Base-by-base conservation (phyloP, 768 basidiomycete genomes). In the Boletus bicolor region DNA sequence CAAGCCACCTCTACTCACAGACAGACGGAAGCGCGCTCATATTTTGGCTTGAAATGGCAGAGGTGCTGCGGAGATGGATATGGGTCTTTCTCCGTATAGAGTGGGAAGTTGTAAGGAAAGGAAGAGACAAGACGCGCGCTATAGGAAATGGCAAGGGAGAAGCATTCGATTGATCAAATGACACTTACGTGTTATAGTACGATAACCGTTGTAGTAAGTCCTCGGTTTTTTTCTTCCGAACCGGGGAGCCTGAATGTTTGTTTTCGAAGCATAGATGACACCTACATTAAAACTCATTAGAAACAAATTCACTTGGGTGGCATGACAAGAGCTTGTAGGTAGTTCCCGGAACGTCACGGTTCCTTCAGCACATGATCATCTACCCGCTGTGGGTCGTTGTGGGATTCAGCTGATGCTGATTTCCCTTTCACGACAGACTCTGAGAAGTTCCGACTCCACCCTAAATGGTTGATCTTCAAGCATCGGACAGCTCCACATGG, bases 31-130 rank as follows among this genome's bases (percentile, higher is more conserved):
- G 88, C 63, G 75, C 81, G 17, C 79, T 88, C 19, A 91, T 96
- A 41, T 97, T 98, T 73, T 83, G 87, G 79, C 81, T 98, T 50
- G 94, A 99, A 73, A 79, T 90, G 42, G 84, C 94, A 34, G 97
- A 98, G 73, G 74, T 99, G 32, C 68, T 93, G 36, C 79, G 97
- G 59, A 74, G 97, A 64, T 99, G 97, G 97, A 81, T 98, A 77
- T 99, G 97, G 97, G 93, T 97, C 28, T 98, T 97, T 73, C 72
- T 98, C 59, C 84, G 97, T 37, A 84, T 98, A 41, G 97, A 99
- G 73, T 99, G 96, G 97, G 96, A 98, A 74, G 80, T 86, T 9
- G 83, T 93, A 48, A 91, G 83, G 73, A 77, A 76, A 65, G 71
- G 73, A 36, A 64, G 56, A 19, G 65, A 55, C n/a, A 54, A 24